Base-by-base conservation (phyloP, 2,329 filamentous ascomycete genomes). In the Pochonia chlamydosporia region DNA sequence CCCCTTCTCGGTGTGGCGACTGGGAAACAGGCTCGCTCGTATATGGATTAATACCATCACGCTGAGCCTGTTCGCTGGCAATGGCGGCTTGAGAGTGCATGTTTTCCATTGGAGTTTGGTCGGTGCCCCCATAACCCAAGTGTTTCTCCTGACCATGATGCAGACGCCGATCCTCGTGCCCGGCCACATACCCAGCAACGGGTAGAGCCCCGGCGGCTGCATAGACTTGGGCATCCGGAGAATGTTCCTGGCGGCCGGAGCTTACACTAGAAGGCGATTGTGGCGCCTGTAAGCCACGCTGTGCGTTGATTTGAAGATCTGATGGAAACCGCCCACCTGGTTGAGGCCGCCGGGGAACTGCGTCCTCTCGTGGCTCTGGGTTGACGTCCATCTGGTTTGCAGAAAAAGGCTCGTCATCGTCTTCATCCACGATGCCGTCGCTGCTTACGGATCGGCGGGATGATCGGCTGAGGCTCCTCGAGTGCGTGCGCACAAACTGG, bases 241-340 rank as follows among this genome's bases (percentile, higher is more conserved):
- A 53, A 42, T 63, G 54, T 50, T 69, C 64, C 54, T 69, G 64
- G 56, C 69, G 70, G 54, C 78, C 82, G 57, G 87, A 91, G 66
- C 84, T 89, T 67, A 84, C 82, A 75, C 88, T 95, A 75, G 87
- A 88, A 51, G 87, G 86, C 62, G 87, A 89, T 63, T 84, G 74
- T 63, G 86, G 81, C 63, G 81, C 83, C 70, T 90, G 85, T 82
- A 89, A 83, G 76, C 87, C 84, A 73, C 88, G 84, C 64, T 81
- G 71, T 52, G 77, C 73, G 67, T 90, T 87, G 66, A 95, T 79
- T 73, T 90, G 83, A 59, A 97, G 75, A 75, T 96, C 91, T 71
- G 88, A 95, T 71, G 92, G 92, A 74, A 99, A 99, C 68, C 91
- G 84, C 75, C 92, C 92, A 84, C 91, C 92, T 83, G 89, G 84